These are phyloP conservation scores for Xanthoparmelia taractica DNA, from an alignment of 495 filamentous ascomycete genomes.

Conservation along the genomic window DNA sequence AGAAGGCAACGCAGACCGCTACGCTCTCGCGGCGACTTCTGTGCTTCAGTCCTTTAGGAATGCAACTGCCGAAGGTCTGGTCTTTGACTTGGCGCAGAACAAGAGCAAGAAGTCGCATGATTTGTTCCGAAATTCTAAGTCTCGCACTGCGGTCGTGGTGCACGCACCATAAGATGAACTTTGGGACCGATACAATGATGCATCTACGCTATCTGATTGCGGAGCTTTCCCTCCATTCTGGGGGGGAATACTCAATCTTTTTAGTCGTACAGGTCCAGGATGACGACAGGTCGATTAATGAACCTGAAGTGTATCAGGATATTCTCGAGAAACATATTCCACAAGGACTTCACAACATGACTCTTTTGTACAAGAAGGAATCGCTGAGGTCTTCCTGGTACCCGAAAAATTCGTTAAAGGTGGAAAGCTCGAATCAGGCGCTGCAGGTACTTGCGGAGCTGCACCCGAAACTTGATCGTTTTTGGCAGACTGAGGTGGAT, in stretches of 20 bases:
- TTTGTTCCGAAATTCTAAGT: not conserved
- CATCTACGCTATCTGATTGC: slow-evolving; percentile 63
- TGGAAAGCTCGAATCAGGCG: not conserved
- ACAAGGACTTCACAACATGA: not conserved
- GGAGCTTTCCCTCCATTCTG: slow-evolving; percentile 61
- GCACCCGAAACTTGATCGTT: slow-evolving; percentile 60
- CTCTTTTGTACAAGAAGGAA: not conserved
- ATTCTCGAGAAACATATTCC: not conserved
- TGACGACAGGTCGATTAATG: not conserved
- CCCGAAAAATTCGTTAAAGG: not conserved
- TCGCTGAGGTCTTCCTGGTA: not conserved
- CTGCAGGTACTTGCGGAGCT: slow-evolving; percentile 46
- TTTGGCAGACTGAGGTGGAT: slow-evolving; percentile 73
- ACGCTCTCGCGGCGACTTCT: not conserved
- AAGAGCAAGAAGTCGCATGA: not conserved
- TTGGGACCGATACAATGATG: slow-evolving; percentile 58
- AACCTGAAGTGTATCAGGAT: not conserved
- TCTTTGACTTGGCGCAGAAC: not conserved
- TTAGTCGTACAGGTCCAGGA: not conserved
- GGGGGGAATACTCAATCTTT: slow-evolving; percentile 58
- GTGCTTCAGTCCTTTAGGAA: not conserved
- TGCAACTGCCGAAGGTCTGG: not conserved
- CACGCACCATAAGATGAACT: slow-evolving; percentile 35
- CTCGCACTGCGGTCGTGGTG: slow-evolving; percentile 6
- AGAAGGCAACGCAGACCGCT: not conserved